phyloP scores from a whole-genome alignment of 495 filamentous ascomycete genomes.

The Lasiosphaeria hispida region DNA sequence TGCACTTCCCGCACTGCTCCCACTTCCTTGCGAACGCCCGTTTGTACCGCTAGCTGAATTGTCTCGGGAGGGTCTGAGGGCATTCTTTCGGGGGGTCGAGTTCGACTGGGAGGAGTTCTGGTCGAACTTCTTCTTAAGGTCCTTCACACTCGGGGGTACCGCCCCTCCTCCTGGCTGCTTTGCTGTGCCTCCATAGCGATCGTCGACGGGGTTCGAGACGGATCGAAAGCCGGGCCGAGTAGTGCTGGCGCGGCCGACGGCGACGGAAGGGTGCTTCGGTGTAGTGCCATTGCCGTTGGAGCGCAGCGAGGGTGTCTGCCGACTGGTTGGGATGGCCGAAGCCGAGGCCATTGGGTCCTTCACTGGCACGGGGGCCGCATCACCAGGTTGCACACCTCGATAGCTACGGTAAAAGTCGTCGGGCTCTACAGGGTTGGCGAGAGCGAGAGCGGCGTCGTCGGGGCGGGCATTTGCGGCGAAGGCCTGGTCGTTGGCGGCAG shows the following conservation, averaged over 20 bases:
- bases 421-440: conserved; percentile 34
- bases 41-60: conserved; percentile 27
- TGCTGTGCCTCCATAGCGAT: conserved; percentile 25
- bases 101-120: conserved; percentile 25
- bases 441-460: conserved; percentile 22
- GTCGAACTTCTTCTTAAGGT: conserved; percentile 55
- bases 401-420: conserved; percentile 55
- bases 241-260: conserved; percentile 23
- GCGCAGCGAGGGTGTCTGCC: conserved; percentile 31
- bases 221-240: conserved; percentile 41
- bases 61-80: conserved; percentile 34
- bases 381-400: conserved; percentile 31
- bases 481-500: conserved; percentile 38
- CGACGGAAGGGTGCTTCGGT: conserved; percentile 33
- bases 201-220: conserved; percentile 50
- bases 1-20: conserved; percentile 31
- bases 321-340: conserved; percentile 24
- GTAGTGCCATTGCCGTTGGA: conserved; percentile 39
- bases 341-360: conserved; percentile 32
- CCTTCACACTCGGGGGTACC: conserved; percentile 51
- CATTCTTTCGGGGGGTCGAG: conserved; percentile 30
- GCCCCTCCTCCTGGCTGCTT: conserved; percentile 26
- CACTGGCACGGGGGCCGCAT: conserved; percentile 21
- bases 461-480: conserved; percentile 31
- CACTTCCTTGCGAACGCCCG: conserved; percentile 25